Percentiles rank a stretch among this genome's conserved stretches.
Evolutionary conservation across 345 rosid species (phyloP).

Genomic region (Rubroshorea leprosula): DNA sequence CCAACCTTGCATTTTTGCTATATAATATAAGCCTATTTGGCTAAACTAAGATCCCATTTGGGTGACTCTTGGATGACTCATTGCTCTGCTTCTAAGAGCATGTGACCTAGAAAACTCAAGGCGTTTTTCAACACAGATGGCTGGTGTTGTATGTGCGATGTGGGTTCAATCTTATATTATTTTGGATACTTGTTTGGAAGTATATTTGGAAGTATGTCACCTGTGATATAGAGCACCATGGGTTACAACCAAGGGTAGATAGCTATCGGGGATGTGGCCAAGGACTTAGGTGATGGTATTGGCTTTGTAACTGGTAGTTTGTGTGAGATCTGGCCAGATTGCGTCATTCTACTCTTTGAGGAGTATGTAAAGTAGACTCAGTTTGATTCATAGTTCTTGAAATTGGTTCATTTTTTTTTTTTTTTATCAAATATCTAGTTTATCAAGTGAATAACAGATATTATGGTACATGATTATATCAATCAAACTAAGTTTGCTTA

Average conservation of each 20-base stretch:
- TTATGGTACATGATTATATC: no score
- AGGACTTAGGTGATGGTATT: conserved; percentile 71
- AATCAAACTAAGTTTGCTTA: no score
- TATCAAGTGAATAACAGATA: no score
- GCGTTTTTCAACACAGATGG: conserved; percentile 55
- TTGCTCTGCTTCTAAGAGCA: conserved; percentile 2
- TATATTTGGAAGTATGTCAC: conserved; percentile 38
- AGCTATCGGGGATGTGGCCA: conserved; percentile 74
- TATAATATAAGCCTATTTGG: no score
- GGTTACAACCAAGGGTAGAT: conserved; percentile 75
- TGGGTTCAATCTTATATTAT: conserved; percentile 80
- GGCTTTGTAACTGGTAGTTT: conserved; percentile 60
- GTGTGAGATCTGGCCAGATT: conserved; percentile 53
- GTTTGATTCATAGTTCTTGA: no score
- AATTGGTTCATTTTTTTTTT: no score
- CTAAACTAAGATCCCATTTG: no score
- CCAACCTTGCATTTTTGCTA: no score
- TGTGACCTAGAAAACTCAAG: conserved; percentile 28
- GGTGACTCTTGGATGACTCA: no score
- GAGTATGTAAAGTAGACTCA: no score
- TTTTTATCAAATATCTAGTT: no score
- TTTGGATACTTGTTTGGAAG: conserved; percentile 81
- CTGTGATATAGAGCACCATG: conserved; percentile 53
- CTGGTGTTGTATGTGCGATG: conserved; percentile 73
- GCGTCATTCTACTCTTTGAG: conserved; percentile 60